Evolutionary conservation across 2,329 filamentous ascomycete species (phyloP).

Genomic region (Calycina herbarum): DNA sequence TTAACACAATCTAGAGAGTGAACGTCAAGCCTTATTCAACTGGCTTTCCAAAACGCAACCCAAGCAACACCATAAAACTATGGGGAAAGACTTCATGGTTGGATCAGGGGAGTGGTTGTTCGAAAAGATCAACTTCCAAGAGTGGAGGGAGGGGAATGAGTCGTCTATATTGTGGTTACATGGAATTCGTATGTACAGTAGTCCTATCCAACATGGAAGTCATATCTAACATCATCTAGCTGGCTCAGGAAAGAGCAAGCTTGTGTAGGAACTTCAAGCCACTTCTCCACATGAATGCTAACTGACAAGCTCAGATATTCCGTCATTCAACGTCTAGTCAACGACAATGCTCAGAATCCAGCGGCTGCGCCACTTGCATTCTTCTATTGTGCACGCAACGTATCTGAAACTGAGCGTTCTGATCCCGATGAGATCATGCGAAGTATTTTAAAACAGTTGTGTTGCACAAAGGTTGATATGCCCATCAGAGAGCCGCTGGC

Average conservation of each 20-base stretch:
- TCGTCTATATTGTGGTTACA: constrained; percentile 40
- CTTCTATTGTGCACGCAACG: constrained; percentile 35
- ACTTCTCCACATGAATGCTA: background rate
- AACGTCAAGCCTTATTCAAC: constrained; percentile 8
- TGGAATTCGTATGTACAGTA: constrained; percentile 29
- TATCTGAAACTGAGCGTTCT: constrained; percentile 28
- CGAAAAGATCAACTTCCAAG: constrained; percentile 26
- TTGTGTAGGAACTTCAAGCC: constrained; percentile 19
- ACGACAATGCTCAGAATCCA: background rate
- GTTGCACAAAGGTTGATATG: constrained; percentile 2
- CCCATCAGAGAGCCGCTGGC: constrained; percentile 10
- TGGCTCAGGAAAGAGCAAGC: constrained; percentile 39
- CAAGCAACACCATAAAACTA: constrained; percentile 12
- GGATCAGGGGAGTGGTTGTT: constrained; percentile 31
- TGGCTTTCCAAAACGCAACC: constrained; percentile 17
- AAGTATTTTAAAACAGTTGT: constrained; percentile 31
- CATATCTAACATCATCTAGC: background rate
- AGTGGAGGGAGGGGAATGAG: constrained; percentile 34
- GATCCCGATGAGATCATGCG: constrained; percentile 28
- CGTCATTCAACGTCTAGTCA: constrained; percentile 12
- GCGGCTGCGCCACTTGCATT: constrained; percentile 21
- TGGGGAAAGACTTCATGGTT: constrained; percentile 21
- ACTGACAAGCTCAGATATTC: background rate
- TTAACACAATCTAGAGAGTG: background rate
- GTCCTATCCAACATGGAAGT: background rate